These are phyloP conservation scores for Trichoderma asperellum DNA, from an alignment of 2,329 filamentous ascomycete species.

Conservation along the genomic window DNA sequence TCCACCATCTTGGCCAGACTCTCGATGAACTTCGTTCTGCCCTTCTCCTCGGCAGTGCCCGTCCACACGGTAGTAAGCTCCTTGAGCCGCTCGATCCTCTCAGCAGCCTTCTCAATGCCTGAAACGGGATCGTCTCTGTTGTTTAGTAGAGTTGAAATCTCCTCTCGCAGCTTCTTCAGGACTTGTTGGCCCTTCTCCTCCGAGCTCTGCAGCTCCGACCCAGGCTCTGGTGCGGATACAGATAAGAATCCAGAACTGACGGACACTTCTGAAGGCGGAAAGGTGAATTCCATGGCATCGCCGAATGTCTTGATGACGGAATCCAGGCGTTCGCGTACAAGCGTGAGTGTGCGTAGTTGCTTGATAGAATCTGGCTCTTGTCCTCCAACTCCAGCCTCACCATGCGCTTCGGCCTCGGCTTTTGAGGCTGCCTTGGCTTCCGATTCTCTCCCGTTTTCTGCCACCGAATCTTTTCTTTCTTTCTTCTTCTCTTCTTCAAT, in stretches of 20 bases:
- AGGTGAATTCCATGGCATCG: conserved; percentile 92
- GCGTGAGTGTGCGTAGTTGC: conserved; percentile 79
- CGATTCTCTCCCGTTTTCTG: conserved; percentile 30
- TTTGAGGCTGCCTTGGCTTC: conserved; percentile 34
- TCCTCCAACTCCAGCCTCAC: conserved; percentile 30
- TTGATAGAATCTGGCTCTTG: conserved; percentile 70
- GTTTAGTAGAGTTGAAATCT: conserved; percentile 71
- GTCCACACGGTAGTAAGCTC: conserved; percentile 83
- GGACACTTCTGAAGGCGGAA: conserved; percentile 85
- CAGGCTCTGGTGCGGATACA: conserved; percentile 81
- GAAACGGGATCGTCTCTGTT: conserved; percentile 59
- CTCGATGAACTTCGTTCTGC: conserved; percentile 80
- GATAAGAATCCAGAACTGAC: conserved; percentile 85
- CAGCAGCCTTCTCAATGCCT: conserved; percentile 74
- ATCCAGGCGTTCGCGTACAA: conserved; percentile 83
- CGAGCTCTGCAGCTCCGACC: conserved; percentile 64
- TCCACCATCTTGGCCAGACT: conserved; percentile 80
- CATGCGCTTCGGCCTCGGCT: conserved; percentile 27
- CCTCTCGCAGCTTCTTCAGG: conserved; percentile 69
- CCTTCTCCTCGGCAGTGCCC: conserved; percentile 93
- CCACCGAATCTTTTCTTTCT: conserved; percentile 30
- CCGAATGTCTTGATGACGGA: conserved; percentile 90
- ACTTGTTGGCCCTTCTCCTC: conserved; percentile 88
- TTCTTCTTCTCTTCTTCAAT: conserved; percentile 31
- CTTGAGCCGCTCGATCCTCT: conserved; percentile 76